Base-by-base conservation (phyloP, 2,329 filamentous ascomycete species). In the Didymellaceae sp. region DNA sequence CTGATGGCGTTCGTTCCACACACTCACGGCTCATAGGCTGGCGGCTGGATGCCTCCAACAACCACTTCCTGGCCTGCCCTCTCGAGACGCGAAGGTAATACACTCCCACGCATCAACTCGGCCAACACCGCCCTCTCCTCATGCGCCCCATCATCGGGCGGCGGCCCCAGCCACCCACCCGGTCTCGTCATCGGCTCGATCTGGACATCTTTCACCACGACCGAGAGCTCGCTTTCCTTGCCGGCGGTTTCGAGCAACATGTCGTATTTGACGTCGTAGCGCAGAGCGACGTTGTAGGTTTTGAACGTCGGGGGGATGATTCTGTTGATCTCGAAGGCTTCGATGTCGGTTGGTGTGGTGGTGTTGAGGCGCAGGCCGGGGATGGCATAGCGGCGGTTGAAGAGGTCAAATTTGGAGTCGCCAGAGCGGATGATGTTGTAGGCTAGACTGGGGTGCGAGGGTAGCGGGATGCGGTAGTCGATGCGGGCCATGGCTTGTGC, bases 301-400 rank as follows among this genome's bases (percentile, higher is more conserved):
- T 43, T 54, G 24, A 66, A 66, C 1, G 54, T 54, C 4, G 63
- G 60, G 4, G 55, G 54, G 6, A 63, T 50, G 13, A 54, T 39
- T 4, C 35, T 52, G 43, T 46, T 62, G 40, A 63, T 53, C 8
- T 49, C 50, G 18, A 61, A 55, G 10, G 45, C 47, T 6, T 57
- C 28, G n/a, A 58, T 16, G 2, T 24, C 25, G 1, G 56, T 60
- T 8, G 53, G 46, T 4, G 41, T 41, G 2, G 35, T 47, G 18
- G 56, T 46, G 10, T 54, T 18, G 11, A 63, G 34, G 7, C 6
- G 16, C 2, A 47, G 21, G 2, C 60, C 60, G 5, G 60, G 58
- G 22, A 58, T 61, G 22, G 52, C 50, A 43, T 58, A 64, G 35
- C 61, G 53, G 8, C 58, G 48, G 28, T 59, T 57, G 54, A 59